These are phyloP conservation scores for Verticillium zaregamsianum DNA, from an alignment of 2,329 filamentous ascomycete species.

Conservation along the genomic window DNA sequence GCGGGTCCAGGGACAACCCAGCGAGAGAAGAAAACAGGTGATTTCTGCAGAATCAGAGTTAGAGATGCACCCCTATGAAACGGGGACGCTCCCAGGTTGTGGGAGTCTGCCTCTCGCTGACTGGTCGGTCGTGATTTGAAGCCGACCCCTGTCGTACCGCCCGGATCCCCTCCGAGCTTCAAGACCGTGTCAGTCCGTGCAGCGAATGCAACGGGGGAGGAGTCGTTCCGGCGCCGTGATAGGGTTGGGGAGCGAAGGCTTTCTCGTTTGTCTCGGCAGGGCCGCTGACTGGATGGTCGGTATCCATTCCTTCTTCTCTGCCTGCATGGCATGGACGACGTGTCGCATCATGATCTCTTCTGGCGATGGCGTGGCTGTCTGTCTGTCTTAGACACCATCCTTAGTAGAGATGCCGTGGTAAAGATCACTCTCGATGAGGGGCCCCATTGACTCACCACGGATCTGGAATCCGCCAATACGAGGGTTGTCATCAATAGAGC, in stretches of 20 bases:
- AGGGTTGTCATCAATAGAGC: neutral
- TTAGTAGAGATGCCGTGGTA: neutral
- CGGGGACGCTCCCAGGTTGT: neutral
- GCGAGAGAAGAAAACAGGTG: conserved; percentile 6
- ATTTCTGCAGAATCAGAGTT: conserved; percentile 12
- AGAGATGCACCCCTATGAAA: neutral
- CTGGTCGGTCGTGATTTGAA: neutral
- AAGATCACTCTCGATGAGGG: neutral
- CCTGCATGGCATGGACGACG: neutral
- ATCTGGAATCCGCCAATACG: neutral
- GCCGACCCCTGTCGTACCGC: neutral
- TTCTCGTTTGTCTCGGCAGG: neutral
- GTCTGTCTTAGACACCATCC: no score
- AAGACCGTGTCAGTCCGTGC: neutral
- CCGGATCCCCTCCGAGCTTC: neutral
- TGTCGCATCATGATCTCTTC: neutral
- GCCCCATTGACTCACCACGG: neutral
- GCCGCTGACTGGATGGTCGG: neutral
- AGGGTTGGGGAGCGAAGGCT: neutral
- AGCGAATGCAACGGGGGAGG: neutral
- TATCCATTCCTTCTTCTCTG: neutral
- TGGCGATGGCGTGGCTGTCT: neutral
- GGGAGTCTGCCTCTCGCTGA: neutral
- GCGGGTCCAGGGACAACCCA: conserved; percentile 1
- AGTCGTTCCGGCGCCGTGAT: neutral